Percentiles rank a stretch among this genome's conserved stretches.
phyloP scores from a whole-genome alignment of 2,329 filamentous ascomycete genomes.

The Exophiala bonariae region DNA sequence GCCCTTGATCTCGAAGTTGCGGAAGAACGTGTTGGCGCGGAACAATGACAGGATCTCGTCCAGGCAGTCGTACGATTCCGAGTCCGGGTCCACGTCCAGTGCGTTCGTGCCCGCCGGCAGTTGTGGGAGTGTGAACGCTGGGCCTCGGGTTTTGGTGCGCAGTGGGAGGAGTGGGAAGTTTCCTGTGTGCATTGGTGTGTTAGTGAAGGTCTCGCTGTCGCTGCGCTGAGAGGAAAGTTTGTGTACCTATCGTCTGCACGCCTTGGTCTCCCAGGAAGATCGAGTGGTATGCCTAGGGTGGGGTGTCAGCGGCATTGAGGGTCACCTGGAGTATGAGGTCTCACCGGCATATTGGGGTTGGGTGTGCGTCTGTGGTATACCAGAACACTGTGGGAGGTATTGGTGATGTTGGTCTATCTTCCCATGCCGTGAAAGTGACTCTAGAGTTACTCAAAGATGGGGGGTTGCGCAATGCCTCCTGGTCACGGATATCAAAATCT shows the following conservation, averaged over 20 bases:
- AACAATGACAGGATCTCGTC: constrained; percentile 92
- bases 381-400: too few species aligned
- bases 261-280: constrained; percentile 84
- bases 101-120: constrained; percentile 58
- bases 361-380: too few species aligned
- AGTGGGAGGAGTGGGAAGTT: constrained; percentile 95
- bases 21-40: constrained; percentile 97
- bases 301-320: constrained; percentile 8
- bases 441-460: too few species aligned
- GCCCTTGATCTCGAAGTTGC: constrained; percentile 98
- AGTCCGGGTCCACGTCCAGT: constrained; percentile 69
- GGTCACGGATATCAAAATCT: too few species aligned
- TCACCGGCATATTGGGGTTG: neutral
- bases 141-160: constrained; percentile 92
- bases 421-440: too few species aligned
- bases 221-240: neutral
- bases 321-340: neutral
- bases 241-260: constrained; percentile 62
- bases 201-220: neutral
- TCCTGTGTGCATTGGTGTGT: constrained; percentile 47
- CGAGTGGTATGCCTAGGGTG: constrained; percentile 84
- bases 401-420: too few species aligned
- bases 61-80: constrained; percentile 91
- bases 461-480: too few species aligned
- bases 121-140: constrained; percentile 77